Evolutionary conservation across 352 stramenopile species (phyloP), one percentile per base, ranked within the genome.

Genomic region (Aphanomyces invadans): DNA sequence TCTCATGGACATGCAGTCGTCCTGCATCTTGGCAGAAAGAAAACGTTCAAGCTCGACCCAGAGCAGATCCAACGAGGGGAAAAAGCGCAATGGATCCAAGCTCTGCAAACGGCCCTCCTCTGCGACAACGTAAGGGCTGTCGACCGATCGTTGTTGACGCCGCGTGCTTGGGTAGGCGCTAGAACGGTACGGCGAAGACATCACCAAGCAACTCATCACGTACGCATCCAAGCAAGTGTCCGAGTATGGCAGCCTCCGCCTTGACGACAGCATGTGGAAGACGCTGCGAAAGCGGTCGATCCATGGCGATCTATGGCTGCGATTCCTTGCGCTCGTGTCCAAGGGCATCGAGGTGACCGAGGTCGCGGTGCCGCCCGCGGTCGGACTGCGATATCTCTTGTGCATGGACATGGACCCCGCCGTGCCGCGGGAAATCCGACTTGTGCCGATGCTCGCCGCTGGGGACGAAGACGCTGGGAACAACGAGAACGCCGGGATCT

Each of bases 281-380:
- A 67, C 60, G 42, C 49, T 67, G 15, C 45, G 60, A 28, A 67
- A 67, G 49, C 29, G 60, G 32, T 67, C 60, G 26, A 67, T 67
- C 21, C 60, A 67, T 38, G 60, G 60, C 23, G 60, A 67, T 31
- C 46, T 67, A 11, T 67, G 60, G 60, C 31, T 11, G n/a, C 60
- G 60, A 2, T 67, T 67, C 26, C 60, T 59, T 17, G 33, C 2
- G 1, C 31, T 67, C 9, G 46, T 59, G 23, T 7, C 28, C 17
- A 51, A 67, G 57, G 60, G 60, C 26, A 52, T 67, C 21, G 21
- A 59, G 29, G 25, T 67, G 2, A 57, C 49, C 32, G 39, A 67
- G 44, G 60, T 57, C 23, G 39, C 57, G 49, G 5, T 12, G 49
- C 49, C 49, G 29, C 49, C 49, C 11, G 49, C 49, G 0, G 25